phyloP scores from a whole-genome alignment of 345 rosid species.

The Leavenworthia alabamica region DNA sequence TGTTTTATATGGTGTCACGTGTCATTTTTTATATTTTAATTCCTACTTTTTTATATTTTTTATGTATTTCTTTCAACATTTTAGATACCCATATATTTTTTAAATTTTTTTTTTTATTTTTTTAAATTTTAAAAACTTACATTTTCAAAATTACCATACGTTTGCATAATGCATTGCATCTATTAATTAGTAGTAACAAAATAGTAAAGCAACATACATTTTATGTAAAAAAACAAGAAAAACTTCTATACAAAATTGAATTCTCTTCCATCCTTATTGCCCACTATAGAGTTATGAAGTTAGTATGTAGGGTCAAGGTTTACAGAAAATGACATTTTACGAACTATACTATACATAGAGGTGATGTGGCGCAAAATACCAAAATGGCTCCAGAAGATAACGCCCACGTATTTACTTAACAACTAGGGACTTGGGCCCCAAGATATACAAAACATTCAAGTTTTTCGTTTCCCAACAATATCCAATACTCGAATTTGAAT shows the following conservation, averaged over 20 bases:
- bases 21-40: too few species aligned
- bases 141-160: too few species aligned
- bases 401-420: conserved; percentile 1
- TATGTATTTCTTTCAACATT: too few species aligned
- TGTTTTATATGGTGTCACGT: too few species aligned
- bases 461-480: background rate
- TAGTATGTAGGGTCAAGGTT: background rate
- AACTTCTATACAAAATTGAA: conserved; percentile 9
- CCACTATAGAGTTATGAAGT: background rate
- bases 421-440: background rate
- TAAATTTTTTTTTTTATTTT: too few species aligned
- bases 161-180: conserved; percentile 17
- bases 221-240: too few species aligned
- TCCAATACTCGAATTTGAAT: background rate
- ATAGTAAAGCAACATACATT: conserved; percentile 7
- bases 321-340: background rate
- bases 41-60: too few species aligned
- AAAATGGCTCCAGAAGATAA: conserved; percentile 1
- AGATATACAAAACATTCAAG: background rate
- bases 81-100: too few species aligned
- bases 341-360: background rate
- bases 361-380: background rate
- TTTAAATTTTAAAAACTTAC: too few species aligned
- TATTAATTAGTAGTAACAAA: background rate
- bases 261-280: background rate